phyloP scores from a whole-genome alignment of 176 grass and related monocot species.

The Triticum monococcum region DNA sequence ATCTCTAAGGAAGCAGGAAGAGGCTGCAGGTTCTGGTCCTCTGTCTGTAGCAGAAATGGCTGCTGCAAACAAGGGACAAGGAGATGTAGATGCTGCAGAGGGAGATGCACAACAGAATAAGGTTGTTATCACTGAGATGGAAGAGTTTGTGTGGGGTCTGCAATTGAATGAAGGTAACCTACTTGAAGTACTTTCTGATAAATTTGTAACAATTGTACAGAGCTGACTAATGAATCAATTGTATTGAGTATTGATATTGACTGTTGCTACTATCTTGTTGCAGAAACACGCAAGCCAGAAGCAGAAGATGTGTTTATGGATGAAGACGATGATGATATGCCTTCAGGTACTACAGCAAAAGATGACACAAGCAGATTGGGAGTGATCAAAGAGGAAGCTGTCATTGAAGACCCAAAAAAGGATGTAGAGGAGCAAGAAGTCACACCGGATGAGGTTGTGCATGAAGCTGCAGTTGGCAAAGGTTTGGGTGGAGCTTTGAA shows the following conservation, averaged over 20 bases:
- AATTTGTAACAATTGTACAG: background rate
- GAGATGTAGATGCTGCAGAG: slow-evolving; percentile 33
- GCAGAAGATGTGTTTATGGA: slow-evolving; percentile 87
- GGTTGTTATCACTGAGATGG: slow-evolving; percentile 87
- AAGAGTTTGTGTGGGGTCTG: slow-evolving; percentile 85
- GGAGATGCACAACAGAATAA: slow-evolving; percentile 63
- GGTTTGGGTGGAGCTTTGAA: slow-evolving; percentile 78
- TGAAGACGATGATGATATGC: slow-evolving; percentile 52
- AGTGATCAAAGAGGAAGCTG: slow-evolving; percentile 44
- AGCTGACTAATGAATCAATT: background rate
- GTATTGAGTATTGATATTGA: slow-evolving; percentile 15
- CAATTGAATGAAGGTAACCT: slow-evolving; percentile 85
- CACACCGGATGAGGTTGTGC: slow-evolving; percentile 65
- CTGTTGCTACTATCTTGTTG: slow-evolving; percentile 22
- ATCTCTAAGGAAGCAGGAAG: slow-evolving; percentile 66
- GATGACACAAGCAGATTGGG: slow-evolving; percentile 33
- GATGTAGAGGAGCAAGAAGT: slow-evolving; percentile 60
- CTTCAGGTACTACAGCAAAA: slow-evolving; percentile 40
- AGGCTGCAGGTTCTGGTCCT: slow-evolving; percentile 50
- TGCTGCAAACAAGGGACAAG: slow-evolving; percentile 54
- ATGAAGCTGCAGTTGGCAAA: slow-evolving; percentile 78
- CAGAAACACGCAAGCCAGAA: slow-evolving; percentile 73
- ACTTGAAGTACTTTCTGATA: background rate
- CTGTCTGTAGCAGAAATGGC: slow-evolving; percentile 50
- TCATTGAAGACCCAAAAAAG: slow-evolving; percentile 16